Evolutionary conservation across 495 filamentous ascomycete species (phyloP).

Genomic region (Lasiosphaeria miniovina): DNA sequence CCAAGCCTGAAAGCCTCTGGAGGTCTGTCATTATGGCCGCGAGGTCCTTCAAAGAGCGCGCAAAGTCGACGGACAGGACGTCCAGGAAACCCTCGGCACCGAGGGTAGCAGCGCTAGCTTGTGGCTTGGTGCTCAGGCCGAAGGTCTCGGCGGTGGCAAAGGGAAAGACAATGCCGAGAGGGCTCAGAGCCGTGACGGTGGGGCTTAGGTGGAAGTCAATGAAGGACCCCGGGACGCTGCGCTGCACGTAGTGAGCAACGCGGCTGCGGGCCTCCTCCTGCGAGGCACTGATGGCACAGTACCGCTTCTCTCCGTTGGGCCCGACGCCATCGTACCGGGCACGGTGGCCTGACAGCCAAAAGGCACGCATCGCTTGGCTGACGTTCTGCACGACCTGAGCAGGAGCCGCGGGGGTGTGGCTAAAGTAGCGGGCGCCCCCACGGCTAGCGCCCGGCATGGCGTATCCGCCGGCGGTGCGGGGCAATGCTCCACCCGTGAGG

Average conservation of each 20-base stretch:
- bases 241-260: slow-evolving; percentile 49
- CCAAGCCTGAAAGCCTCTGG: slow-evolving; percentile 67
- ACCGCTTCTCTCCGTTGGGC: slow-evolving; percentile 70
- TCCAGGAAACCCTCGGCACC: slow-evolving; percentile 80
- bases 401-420: slow-evolving; percentile 76
- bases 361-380: slow-evolving; percentile 82
- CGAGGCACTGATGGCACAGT: slow-evolving; percentile 62
- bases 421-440: slow-evolving; percentile 81
- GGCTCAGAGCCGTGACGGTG: slow-evolving; percentile 79
- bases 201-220: slow-evolving; percentile 83
- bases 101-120: slow-evolving; percentile 50
- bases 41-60: slow-evolving; percentile 79
- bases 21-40: slow-evolving; percentile 77
- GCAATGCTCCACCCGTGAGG: slow-evolving; percentile 81
- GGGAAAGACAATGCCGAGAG: slow-evolving; percentile 46
- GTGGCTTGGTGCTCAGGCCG: slow-evolving; percentile 31
- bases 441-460: slow-evolving; percentile 64
- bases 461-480: slow-evolving; percentile 85
- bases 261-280: slow-evolving; percentile 67
- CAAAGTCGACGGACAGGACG: slow-evolving; percentile 82
- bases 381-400: slow-evolving; percentile 95
- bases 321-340: slow-evolving; percentile 75
- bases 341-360: slow-evolving; percentile 83
- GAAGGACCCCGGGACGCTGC: slow-evolving; percentile 65
- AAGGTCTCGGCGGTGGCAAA: slow-evolving; percentile 25